phyloP scores from a whole-genome alignment of 2,329 filamentous ascomycete species.

The Myriosclerotinia curreyana region DNA sequence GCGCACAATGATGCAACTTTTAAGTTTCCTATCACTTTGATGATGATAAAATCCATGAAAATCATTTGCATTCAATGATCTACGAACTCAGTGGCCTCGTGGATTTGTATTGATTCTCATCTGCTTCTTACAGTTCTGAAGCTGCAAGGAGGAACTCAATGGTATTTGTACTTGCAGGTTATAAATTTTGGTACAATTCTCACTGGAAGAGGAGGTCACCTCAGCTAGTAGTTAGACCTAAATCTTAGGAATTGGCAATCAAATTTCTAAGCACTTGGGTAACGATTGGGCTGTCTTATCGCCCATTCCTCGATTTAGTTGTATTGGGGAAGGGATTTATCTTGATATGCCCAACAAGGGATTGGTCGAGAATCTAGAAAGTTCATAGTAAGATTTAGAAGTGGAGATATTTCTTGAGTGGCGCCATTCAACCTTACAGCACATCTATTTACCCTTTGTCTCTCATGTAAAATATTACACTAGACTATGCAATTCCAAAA shows the following conservation, averaged over 20 bases:
- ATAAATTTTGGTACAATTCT: background rate
- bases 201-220: no score
- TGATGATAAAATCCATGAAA: background rate
- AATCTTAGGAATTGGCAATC: background rate
- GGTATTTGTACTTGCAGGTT: background rate
- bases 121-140: background rate
- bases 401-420: background rate
- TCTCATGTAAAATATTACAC: background rate
- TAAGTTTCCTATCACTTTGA: conserved; percentile 4
- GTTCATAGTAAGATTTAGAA: background rate
- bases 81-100: background rate
- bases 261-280: no score
- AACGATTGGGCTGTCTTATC: background rate
- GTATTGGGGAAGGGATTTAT: no score
- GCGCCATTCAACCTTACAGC: background rate
- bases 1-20: conserved; percentile 15
- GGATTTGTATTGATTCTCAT: background rate
- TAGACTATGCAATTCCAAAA: background rate
- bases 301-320: background rate
- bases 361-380: background rate
- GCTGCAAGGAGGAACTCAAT: background rate
- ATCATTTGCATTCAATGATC: background rate
- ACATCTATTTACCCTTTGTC: background rate
- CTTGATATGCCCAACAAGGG: no score
- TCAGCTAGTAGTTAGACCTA: background rate